phyloP scores from a whole-genome alignment of 2,329 filamentous ascomycete genomes.

The Chaetomium olivaceum region DNA sequence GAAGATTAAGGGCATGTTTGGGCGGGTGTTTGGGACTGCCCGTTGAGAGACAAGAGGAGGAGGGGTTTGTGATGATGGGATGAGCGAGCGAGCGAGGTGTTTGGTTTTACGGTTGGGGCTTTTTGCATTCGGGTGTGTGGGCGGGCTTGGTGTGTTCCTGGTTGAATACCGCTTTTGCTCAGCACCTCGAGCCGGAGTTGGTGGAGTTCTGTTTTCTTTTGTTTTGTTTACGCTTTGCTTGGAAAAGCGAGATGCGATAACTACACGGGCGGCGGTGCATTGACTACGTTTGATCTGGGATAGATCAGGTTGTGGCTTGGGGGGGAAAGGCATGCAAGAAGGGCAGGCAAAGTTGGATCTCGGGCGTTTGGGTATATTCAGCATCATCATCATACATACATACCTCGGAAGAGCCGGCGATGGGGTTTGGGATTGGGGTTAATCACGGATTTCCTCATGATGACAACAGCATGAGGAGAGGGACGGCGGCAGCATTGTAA shows the following conservation, averaged over 20 bases:
- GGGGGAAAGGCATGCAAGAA: neutral
- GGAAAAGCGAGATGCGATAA: neutral
- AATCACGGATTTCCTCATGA: neutral
- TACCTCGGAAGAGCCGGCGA: neutral
- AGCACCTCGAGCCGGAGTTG: conserved; percentile 1
- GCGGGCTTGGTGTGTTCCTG: conserved; percentile 4
- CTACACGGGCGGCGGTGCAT: conserved; percentile 11
- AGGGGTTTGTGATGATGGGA: neutral
- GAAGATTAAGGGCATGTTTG: conserved; percentile 20
- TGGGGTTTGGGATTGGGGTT: neutral
- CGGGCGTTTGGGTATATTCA: neutral
- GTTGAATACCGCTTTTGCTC: neutral
- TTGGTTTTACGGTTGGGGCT: neutral
- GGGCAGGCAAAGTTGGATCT: neutral
- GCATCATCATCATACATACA: conserved; percentile 10
- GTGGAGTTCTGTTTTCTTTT: neutral
- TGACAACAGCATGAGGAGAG: neutral
- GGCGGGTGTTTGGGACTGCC: conserved; percentile 27
- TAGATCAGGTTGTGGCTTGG: conserved; percentile 1
- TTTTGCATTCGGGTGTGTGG: conserved; percentile 3
- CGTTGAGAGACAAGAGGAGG: neutral
- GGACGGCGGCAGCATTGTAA: neutral
- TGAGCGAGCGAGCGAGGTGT: neutral
- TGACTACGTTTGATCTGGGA: conserved; percentile 9
- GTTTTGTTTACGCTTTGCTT: neutral